Evolutionary conservation across 2,329 filamentous ascomycete species (phyloP).

Genomic region (Blumeriella jaapii): DNA sequence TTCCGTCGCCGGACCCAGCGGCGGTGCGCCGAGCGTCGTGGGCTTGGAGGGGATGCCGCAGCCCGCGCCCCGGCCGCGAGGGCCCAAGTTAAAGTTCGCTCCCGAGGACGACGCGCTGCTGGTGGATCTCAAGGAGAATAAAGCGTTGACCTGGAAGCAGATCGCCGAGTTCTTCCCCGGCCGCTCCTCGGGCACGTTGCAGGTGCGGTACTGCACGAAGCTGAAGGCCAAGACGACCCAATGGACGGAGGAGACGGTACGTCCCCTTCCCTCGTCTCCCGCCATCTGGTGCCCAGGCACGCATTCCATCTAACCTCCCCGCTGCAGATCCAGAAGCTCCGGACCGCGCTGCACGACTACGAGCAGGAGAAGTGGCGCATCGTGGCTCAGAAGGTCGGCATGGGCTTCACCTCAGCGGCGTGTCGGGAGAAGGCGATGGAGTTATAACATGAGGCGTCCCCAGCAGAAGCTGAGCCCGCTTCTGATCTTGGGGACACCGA

Average conservation of each 20-base stretch:
- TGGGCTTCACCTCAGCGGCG: constrained; percentile 75
- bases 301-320: constrained; percentile 14
- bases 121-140: constrained; percentile 87
- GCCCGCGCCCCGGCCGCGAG: constrained; percentile 68
- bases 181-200: constrained; percentile 76
- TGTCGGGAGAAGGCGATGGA: constrained; percentile 53
- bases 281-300: neutral
- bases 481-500: constrained; percentile 28
- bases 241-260: constrained; percentile 89
- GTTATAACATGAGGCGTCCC: constrained; percentile 28
- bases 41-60: constrained; percentile 78
- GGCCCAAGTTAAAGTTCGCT: constrained; percentile 89
- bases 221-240: constrained; percentile 86
- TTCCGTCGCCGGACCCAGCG: constrained; percentile 32
- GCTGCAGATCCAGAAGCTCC: constrained; percentile 66
- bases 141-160: constrained; percentile 93
- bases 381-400: constrained; percentile 80
- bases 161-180: constrained; percentile 95
- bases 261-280: too few species aligned
- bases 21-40: constrained; percentile 69
- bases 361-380: constrained; percentile 91
- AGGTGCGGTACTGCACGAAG: constrained; percentile 92
- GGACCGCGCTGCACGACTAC: constrained; percentile 68
- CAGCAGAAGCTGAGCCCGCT: constrained; percentile 26
- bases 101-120: constrained; percentile 81